Conservation (phyloP, 1,284 basidiomycete species). For the Marasmius oreades region DNA sequence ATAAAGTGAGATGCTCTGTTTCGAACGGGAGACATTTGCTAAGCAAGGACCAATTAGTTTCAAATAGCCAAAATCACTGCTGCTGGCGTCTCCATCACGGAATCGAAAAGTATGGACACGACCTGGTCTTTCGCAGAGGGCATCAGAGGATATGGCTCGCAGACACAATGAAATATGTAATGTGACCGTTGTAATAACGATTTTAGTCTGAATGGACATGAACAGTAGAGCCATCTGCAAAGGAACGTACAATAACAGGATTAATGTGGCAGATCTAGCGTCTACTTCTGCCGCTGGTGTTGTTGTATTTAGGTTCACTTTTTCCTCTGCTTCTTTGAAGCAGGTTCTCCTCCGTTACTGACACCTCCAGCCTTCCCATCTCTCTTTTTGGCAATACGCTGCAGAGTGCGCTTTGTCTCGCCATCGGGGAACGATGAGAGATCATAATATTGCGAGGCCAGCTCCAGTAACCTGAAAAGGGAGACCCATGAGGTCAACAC, state of each 20-base stretch:
- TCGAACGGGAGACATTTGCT: neutral
- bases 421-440: conserved; percentile 62
- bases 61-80: conserved; percentile 91
- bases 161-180: conserved; percentile 32
- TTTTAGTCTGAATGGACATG: neutral
- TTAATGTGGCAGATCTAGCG: neutral
- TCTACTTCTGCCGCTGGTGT: neutral
- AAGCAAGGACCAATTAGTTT: conserved; percentile 52
- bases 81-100: conserved; percentile 77
- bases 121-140: conserved; percentile 92
- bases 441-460: conserved; percentile 80
- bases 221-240: neutral
- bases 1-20: conserved; percentile 66
- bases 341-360: neutral
- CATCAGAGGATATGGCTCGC: conserved; percentile 80
- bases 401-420: conserved; percentile 69
- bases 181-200: neutral
- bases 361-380: neutral
- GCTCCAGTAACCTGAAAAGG: conserved; percentile 73
- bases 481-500: neutral
- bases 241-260: neutral
- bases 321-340: neutral
- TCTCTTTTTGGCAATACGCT: conserved; percentile 41
- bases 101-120: conserved; percentile 75
- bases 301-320: neutral